These are phyloP conservation scores for Fusarium napiforme DNA, from an alignment of 2,329 filamentous ascomycete species.

Conservation along the genomic window DNA sequence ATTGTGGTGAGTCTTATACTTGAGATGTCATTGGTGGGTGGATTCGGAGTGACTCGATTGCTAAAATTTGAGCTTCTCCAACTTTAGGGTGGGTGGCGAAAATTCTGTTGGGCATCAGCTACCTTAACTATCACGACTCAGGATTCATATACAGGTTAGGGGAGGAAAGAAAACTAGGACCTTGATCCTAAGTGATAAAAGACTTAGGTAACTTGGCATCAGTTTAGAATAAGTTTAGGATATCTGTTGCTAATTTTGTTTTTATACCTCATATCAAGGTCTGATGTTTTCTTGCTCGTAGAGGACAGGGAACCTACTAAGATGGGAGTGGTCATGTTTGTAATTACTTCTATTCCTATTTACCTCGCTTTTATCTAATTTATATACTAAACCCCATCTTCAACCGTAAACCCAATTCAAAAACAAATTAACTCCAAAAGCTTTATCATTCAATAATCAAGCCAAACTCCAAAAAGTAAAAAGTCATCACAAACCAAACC, in stretches of 20 bases:
- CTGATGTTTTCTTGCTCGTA: too few species aligned
- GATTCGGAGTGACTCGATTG: slow-evolving; percentile 16
- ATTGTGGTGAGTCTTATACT: slow-evolving; percentile 10
- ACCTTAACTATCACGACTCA: slow-evolving; percentile 10
- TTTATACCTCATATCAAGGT: too few species aligned
- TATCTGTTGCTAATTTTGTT: too few species aligned
- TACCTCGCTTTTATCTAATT: background rate
- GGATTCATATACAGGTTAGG: background rate
- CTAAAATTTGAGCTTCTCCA: slow-evolving; percentile 43
- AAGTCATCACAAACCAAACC: slow-evolving; percentile 2
- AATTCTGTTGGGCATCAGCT: slow-evolving; percentile 42
- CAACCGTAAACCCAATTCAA: slow-evolving; percentile 1
- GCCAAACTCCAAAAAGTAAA: slow-evolving; percentile 3
- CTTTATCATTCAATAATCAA: slow-evolving; percentile 10
- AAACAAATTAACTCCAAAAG: background rate
- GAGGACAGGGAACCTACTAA: background rate
- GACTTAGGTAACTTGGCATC: too few species aligned
- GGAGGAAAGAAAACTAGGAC: too few species aligned
- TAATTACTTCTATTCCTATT: slow-evolving; percentile 19
- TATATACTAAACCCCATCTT: background rate
- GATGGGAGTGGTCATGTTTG: background rate
- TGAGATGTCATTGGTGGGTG: slow-evolving; percentile 18
- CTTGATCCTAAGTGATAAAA: too few species aligned
- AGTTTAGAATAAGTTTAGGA: too few species aligned
- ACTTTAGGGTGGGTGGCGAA: slow-evolving; percentile 40